Conservation (phyloP, 106 monocot species). For the Allium fistulosum region DNA sequence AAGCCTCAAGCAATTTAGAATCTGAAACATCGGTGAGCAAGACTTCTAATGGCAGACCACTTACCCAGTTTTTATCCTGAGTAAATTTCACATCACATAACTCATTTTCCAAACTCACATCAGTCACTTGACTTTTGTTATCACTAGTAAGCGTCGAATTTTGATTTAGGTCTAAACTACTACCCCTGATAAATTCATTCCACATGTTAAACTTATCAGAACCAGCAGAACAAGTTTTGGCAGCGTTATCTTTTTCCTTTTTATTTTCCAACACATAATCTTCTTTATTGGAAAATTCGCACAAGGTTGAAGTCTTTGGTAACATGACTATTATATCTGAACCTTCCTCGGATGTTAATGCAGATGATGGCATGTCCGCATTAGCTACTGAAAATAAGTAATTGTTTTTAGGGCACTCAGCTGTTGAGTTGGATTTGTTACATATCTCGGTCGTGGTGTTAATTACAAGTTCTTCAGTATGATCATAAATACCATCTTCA, state of each 20-base stretch:
- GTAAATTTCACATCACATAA: conserved; percentile 18
- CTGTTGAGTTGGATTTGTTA: not conserved
- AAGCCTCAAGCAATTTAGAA: not conserved
- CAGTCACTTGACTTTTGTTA: conserved; percentile 7
- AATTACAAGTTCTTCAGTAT: not conserved
- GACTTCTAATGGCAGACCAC: conserved; percentile 20
- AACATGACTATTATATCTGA: conserved; percentile 4
- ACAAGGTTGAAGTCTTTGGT: conserved; percentile 5
- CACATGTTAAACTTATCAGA: not conserved
- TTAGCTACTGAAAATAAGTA: not conserved
- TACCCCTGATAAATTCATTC: too few relatives aligned
- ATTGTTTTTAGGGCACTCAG: not conserved
- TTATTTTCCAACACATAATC: not conserved
- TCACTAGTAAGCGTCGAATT: not conserved
- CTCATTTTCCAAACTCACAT: conserved; percentile 14
- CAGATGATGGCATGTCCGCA: not conserved
- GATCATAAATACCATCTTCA: not conserved
- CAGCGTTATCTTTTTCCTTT: not conserved
- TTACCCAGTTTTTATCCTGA: conserved; percentile 2
- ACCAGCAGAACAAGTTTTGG: not conserved
- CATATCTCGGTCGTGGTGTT: not conserved
- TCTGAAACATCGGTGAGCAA: conserved; percentile 8
- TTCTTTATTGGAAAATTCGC: not conserved
- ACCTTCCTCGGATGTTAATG: not conserved
- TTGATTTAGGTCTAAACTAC: not conserved